These are phyloP conservation scores for Parafenestella ontariensis DNA, from an alignment of 2,329 filamentous ascomycete genomes.

Conservation along the genomic window DNA sequence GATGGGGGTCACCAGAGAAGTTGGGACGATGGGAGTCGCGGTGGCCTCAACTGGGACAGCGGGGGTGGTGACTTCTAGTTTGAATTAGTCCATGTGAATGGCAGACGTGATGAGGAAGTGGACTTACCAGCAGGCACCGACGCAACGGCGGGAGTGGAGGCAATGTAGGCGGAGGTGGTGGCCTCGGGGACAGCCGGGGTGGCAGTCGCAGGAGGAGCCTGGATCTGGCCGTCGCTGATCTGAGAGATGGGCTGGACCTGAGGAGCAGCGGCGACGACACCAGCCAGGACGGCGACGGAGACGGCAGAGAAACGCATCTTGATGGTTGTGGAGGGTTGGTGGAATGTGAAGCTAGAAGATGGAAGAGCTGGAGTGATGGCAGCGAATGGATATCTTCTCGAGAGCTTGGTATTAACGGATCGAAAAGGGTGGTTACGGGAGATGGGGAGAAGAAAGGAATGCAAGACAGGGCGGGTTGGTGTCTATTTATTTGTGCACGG, in stretches of 20 bases:
- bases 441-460: conserved; percentile 11
- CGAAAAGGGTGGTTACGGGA: conserved; percentile 2
- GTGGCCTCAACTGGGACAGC: conserved; percentile 12
- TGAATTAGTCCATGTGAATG: not conserved
- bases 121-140: conserved; percentile 12
- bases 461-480: conserved; percentile 1
- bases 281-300: conserved; percentile 38
- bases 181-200: conserved; percentile 8
- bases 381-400: conserved; percentile 21
- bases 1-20: conserved; percentile 11
- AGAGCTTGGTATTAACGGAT: not conserved
- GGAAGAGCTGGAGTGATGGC: conserved; percentile 15
- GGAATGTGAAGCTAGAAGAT: conserved; percentile 11
- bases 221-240: conserved; percentile 49
- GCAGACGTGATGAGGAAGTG: not conserved
- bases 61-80: conserved; percentile 9
- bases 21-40: conserved; percentile 16
- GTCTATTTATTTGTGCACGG: conserved; percentile 21
- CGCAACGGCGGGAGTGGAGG: conserved; percentile 2
- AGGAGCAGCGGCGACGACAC: conserved; percentile 36
- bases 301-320: conserved; percentile 43
- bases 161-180: conserved; percentile 7
- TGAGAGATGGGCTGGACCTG: conserved; percentile 46
- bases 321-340: conserved; percentile 12
- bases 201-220: conserved; percentile 38